Evolutionary conservation across 768 basidiomycete species (phyloP).

Genomic region (Pholiota microspora): DNA sequence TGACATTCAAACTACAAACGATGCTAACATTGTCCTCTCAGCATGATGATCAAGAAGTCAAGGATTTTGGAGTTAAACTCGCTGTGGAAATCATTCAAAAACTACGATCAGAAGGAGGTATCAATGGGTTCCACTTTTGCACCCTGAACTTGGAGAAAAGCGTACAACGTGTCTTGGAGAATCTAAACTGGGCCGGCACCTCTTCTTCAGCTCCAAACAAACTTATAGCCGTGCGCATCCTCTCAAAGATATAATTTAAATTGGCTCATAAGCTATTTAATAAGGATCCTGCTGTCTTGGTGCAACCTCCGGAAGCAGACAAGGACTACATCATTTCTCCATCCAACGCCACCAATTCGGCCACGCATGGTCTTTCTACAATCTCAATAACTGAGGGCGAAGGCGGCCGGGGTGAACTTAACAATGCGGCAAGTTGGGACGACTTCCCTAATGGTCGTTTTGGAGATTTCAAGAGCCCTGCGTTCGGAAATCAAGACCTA

Average conservation of each 20-base stretch:
- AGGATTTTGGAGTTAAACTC: constrained; percentile 89
- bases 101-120: constrained; percentile 51
- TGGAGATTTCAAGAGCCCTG: constrained; percentile 96
- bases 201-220: constrained; percentile 48
- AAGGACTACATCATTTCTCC: constrained; percentile 58
- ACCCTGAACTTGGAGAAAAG: constrained; percentile 98
- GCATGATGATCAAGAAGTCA: constrained; percentile 93
- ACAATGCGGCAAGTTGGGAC: constrained; percentile 81
- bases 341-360: constrained; percentile 59
- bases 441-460: constrained; percentile 99
- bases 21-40: constrained; percentile 26
- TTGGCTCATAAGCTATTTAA: constrained; percentile 5
- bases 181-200: constrained; percentile 65
- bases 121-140: constrained; percentile 88
- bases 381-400: constrained; percentile 51
- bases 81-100: constrained; percentile 77
- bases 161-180: constrained; percentile 80
- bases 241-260: not conserved
- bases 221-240: constrained; percentile 59
- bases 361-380: constrained; percentile 51
- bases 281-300: constrained; percentile 40
- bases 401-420: constrained; percentile 69
- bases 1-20: not conserved
- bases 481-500: constrained; percentile 78
- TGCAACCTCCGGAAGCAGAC: constrained; percentile 25